phyloP scores from a whole-genome alignment of 495 filamentous ascomycete species.

The Penicillium crystallinum region DNA sequence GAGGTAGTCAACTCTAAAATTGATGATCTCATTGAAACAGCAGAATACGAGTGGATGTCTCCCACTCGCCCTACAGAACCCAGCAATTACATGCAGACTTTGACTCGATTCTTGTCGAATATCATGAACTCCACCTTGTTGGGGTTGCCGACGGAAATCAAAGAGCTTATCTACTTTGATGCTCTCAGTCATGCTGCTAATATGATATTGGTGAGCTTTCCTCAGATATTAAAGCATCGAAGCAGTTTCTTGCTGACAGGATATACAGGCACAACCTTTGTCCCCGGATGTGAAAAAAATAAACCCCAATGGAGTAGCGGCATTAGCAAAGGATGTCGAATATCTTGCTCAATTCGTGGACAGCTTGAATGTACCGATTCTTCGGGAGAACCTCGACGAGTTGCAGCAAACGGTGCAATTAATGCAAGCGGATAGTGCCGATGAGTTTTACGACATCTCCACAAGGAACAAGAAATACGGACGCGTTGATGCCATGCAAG shows the following conservation, averaged over 20 bases:
- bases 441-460: conserved; percentile 89
- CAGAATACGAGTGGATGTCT: conserved; percentile 93
- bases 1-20: conserved; percentile 98
- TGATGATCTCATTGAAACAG: conserved; percentile 92
- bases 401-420: conserved; percentile 84
- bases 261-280: conserved; percentile 67
- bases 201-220: conserved; percentile 65
- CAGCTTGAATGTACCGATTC: conserved; percentile 70
- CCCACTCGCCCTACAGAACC: conserved; percentile 59
- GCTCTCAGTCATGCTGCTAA: conserved; percentile 85
- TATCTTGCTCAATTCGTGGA: conserved; percentile 83
- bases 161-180: conserved; percentile 96
- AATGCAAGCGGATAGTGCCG: conserved; percentile 81
- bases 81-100: conserved; percentile 87
- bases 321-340: conserved; percentile 74
- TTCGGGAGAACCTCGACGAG: conserved; percentile 84
- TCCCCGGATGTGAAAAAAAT: conserved; percentile 75
- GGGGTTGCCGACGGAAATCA: conserved; percentile 87
- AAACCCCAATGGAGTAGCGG: conserved; percentile 76
- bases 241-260: conserved; percentile 7
- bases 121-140: conserved; percentile 94
- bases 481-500: conserved; percentile 83
- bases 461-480: conserved; percentile 88
- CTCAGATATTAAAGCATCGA: not conserved
- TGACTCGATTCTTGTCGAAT: conserved; percentile 88